Conservation (phyloP, 83 land plant species). For the Diphasiastrum complanatum region DNA sequence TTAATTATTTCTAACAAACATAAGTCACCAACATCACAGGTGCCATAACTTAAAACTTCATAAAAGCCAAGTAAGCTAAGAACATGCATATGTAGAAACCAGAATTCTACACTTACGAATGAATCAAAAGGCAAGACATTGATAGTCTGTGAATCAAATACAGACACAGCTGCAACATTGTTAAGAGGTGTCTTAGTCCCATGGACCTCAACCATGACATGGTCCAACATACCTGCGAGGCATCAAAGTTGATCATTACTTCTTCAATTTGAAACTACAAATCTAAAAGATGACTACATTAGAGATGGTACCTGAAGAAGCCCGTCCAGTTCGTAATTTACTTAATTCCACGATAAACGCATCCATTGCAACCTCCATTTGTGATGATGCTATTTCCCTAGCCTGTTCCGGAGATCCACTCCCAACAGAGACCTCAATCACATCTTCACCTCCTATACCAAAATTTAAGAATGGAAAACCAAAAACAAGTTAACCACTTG, state of each 20-base stretch:
- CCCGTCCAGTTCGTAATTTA: conserved; percentile 89
- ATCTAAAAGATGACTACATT: too few species aligned
- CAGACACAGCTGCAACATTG: conserved; percentile 78
- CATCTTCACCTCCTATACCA: too few species aligned
- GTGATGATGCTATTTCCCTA: conserved; percentile 43
- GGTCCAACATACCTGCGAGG: conserved; percentile 89
- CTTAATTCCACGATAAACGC: conserved; percentile 64
- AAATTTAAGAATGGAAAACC: too few species aligned
- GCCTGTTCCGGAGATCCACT: too few species aligned
- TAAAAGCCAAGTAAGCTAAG: background rate
- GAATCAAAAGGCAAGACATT: conserved; percentile 82
- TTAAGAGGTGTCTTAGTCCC: conserved; percentile 55
- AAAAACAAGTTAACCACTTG: too few species aligned
- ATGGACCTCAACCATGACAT: conserved; percentile 57
- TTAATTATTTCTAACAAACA: too few species aligned
- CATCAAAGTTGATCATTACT: background rate
- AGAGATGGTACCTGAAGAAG: conserved; percentile 55
- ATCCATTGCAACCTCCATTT: conserved; percentile 75
- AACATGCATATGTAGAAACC: conserved; percentile 3
- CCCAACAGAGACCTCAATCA: too few species aligned
- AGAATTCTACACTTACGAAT: conserved; percentile 46
- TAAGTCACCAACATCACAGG: too few species aligned
- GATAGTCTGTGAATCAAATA: conserved; percentile 63
- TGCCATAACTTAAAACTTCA: too few species aligned
- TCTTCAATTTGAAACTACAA: background rate